phyloP scores from a whole-genome alignment of 225 moss, liverwort and hornwort genomes.

The Thuidium tamariscinum region DNA sequence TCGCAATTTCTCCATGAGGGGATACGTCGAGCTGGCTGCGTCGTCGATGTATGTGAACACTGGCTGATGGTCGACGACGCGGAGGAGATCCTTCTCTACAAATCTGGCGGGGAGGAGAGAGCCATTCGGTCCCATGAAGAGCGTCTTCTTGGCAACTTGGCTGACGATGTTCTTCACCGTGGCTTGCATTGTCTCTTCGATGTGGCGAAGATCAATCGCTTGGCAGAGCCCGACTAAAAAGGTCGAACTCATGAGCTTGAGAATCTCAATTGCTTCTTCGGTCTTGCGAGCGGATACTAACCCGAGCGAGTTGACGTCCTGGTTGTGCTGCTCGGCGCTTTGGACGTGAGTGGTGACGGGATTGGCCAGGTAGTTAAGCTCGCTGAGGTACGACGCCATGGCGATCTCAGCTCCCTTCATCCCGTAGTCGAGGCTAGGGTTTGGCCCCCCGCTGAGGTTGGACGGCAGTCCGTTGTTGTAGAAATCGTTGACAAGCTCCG shows the following conservation, averaged over 20 bases:
- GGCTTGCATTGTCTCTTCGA: constrained; percentile 57
- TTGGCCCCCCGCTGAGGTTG: constrained; percentile 29
- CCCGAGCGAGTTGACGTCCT: constrained; percentile 43
- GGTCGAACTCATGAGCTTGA: constrained; percentile 31
- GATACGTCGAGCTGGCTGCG: constrained; percentile 36
- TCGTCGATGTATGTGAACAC: constrained; percentile 64
- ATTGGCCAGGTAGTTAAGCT: constrained; percentile 53
- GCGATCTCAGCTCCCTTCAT: constrained; percentile 66
- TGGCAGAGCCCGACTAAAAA: constrained; percentile 26
- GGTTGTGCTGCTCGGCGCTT: constrained; percentile 35
- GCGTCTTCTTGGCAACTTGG: constrained; percentile 43
- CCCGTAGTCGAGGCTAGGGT: constrained; percentile 58
- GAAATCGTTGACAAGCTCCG: constrained; percentile 34
- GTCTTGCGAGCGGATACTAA: constrained; percentile 45
- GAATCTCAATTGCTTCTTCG: constrained; percentile 20
- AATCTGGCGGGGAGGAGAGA: constrained; percentile 18
- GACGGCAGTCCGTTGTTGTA: constrained; percentile 33
- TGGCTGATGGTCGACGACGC: constrained; percentile 45
- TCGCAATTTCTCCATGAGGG: constrained; percentile 54
- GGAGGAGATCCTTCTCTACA: constrained; percentile 39
- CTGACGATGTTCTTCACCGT: constrained; percentile 35
- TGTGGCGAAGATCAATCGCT: constrained; percentile 44
- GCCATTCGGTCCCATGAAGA: constrained; percentile 4
- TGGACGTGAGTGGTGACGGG: constrained; percentile 58
- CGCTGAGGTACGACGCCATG: constrained; percentile 44